These are phyloP conservation scores for Pugionium cornutum DNA, from an alignment of 345 rosid genomes.

Conservation along the genomic window DNA sequence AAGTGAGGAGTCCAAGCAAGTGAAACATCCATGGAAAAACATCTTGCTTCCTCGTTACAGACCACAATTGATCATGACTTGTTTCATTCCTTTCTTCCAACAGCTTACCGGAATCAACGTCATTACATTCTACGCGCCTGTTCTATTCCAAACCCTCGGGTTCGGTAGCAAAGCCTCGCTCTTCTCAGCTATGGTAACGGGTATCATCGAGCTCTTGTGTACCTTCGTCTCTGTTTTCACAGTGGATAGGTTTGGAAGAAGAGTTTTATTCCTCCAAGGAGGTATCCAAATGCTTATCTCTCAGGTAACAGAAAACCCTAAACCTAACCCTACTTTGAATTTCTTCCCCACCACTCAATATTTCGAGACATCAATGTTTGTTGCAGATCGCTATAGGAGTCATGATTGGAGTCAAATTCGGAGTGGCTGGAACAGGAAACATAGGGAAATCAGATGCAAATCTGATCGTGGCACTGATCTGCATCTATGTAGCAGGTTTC, in stretches of 20 bases:
- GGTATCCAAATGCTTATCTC: slow-evolving; percentile 68
- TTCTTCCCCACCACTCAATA: slow-evolving; percentile 11
- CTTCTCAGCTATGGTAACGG: slow-evolving; percentile 65
- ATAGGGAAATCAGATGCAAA: slow-evolving; percentile 41
- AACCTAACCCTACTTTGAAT: slow-evolving; percentile 5
- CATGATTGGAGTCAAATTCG: slow-evolving; percentile 54
- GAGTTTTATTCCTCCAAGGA: slow-evolving; percentile 69
- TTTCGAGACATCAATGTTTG: slow-evolving; percentile 2
- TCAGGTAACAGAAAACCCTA: slow-evolving; percentile 52
- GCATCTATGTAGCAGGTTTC: slow-evolving; percentile 52
- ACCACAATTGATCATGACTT: slow-evolving; percentile 59
- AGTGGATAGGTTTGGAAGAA: slow-evolving; percentile 65
- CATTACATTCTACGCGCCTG: slow-evolving; percentile 76
- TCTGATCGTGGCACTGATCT: slow-evolving; percentile 44
- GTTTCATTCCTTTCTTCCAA: slow-evolving; percentile 66
- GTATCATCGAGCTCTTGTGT: slow-evolving; percentile 61
- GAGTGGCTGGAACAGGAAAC: slow-evolving; percentile 45
- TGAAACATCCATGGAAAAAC: slow-evolving; percentile 69
- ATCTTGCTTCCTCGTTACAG: slow-evolving; percentile 53
- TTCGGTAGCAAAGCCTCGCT: slow-evolving; percentile 72
- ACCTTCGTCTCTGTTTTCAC: slow-evolving; percentile 58
- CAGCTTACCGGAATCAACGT: slow-evolving; percentile 79
- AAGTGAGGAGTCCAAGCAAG: slow-evolving; percentile 56
- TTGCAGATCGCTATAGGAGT: slow-evolving; percentile 44
- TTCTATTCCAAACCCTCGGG: slow-evolving; percentile 70